Percentiles rank a stretch among this genome's conserved stretches.
Conservation (phyloP, 768 basidiomycete genomes). For the Rhodosporidiobolus sp. region DNA sequence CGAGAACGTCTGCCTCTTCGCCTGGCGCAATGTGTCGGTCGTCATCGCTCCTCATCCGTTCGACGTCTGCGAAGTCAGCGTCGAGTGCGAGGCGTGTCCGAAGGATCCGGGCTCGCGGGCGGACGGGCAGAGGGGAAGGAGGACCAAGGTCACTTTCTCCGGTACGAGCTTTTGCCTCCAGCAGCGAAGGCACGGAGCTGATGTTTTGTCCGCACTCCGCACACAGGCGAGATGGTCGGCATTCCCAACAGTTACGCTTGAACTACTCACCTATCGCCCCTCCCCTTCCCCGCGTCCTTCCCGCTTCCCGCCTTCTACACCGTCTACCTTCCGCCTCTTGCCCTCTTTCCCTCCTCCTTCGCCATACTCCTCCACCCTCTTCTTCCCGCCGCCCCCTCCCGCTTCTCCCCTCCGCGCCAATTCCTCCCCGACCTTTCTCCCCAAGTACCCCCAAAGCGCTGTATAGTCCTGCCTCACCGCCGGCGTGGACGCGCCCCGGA, state of each 20-base stretch:
- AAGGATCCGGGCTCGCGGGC: background rate
- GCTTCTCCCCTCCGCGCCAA: background rate
- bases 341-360: background rate
- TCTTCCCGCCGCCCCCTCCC: background rate
- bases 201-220: background rate
- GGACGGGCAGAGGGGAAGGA: no score
- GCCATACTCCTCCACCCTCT: background rate
- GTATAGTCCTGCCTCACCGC: background rate
- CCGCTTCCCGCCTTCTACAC: background rate
- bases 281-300: background rate
- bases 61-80: constrained; percentile 13
- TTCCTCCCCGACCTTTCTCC: constrained; percentile 4
- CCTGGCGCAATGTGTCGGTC: constrained; percentile 27
- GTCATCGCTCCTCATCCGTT: constrained; percentile 14
- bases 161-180: background rate
- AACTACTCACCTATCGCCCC: background rate
- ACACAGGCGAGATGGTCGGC: constrained; percentile 2
- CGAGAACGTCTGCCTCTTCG: constrained; percentile 36
- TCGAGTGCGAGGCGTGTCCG: constrained; percentile 16
- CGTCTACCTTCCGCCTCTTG: background rate
- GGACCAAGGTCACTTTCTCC: background rate
- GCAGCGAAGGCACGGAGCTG: no score
- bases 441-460: constrained; percentile 4
- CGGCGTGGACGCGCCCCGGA: background rate
- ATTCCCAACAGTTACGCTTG: background rate